phyloP scores from a whole-genome alignment of 2,329 filamentous ascomycete genomes.

The Pyrenophora teres region DNA sequence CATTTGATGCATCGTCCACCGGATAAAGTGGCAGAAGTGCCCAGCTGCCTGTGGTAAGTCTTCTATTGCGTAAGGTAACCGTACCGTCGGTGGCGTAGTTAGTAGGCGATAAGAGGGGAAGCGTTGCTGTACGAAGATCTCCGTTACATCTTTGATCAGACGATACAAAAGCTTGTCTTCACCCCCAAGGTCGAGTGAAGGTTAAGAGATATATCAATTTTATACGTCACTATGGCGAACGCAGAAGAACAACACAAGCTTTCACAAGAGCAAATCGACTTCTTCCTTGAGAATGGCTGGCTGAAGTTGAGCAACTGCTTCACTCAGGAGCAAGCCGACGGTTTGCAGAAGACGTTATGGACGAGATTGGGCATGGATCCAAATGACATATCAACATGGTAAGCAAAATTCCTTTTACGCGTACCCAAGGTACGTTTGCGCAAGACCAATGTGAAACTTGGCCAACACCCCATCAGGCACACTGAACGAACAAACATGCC shows the following conservation, averaged over 20 bases:
- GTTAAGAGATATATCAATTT: background rate
- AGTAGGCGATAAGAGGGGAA: background rate
- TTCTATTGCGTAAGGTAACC: background rate
- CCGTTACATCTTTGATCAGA: background rate
- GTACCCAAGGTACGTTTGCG: no score
- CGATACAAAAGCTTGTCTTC: constrained; percentile 5
- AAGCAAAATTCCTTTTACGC: background rate
- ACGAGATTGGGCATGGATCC: constrained; percentile 68
- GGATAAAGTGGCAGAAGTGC: constrained; percentile 29
- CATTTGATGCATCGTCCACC: constrained; percentile 27
- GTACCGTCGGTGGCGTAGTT: constrained; percentile 1
- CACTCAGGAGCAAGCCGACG: constrained; percentile 53
- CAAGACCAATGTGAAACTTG: no score
- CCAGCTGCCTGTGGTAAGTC: background rate
- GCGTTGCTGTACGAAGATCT: background rate
- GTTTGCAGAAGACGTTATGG: constrained; percentile 61
- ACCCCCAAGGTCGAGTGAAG: no score
- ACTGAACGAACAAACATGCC: constrained; percentile 68
- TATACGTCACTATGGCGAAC: constrained; percentile 7
- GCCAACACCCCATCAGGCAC: constrained; percentile 34
- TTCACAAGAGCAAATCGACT: constrained; percentile 54
- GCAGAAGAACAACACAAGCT: constrained; percentile 41
- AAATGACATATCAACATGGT: constrained; percentile 68
- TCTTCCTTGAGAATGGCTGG: constrained; percentile 62
- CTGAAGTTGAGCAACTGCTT: constrained; percentile 60